These are phyloP conservation scores for Aureobasidium leucospermi DNA, from an alignment of 2,329 filamentous ascomycete species.

Conservation along the genomic window DNA sequence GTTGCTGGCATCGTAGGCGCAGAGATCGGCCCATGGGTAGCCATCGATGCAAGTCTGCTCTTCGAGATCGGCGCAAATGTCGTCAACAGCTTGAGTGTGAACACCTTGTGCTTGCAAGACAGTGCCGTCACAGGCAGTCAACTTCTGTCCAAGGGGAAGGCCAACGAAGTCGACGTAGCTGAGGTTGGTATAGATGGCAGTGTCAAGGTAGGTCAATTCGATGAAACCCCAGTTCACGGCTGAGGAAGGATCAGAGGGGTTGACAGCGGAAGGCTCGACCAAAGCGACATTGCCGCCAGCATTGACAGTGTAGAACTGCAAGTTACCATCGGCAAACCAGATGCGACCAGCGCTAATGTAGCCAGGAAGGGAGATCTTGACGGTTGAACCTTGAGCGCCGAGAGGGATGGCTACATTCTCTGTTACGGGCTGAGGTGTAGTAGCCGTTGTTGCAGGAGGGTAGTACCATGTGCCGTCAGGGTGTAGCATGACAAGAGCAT, in stretches of 20 bases:
- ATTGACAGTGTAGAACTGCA: constrained; percentile 38
- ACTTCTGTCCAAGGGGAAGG: constrained; percentile 45
- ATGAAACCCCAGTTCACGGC: constrained; percentile 37
- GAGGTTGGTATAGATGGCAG: constrained; percentile 36
- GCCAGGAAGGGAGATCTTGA: constrained; percentile 35
- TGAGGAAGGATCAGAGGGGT: constrained; percentile 33
- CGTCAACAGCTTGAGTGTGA: constrained; percentile 47
- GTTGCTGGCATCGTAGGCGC: constrained; percentile 34
- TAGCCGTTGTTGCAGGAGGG: constrained; percentile 31
- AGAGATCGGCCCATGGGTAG: constrained; percentile 55
- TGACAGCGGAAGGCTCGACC: constrained; percentile 43
- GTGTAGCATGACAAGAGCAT: constrained; percentile 38
- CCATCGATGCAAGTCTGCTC: constrained; percentile 50
- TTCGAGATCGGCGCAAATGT: constrained; percentile 47
- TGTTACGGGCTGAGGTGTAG: constrained; percentile 32
- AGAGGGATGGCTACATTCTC: constrained; percentile 39
- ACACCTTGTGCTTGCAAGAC: constrained; percentile 52
- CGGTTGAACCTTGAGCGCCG: constrained; percentile 30
- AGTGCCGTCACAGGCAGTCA: constrained; percentile 44
- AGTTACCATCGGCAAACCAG: constrained; percentile 39
- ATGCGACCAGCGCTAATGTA: constrained; percentile 37
- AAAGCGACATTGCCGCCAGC: constrained; percentile 28
- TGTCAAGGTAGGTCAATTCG: constrained; percentile 40
- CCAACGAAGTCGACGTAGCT: constrained; percentile 30
- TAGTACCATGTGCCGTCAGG: constrained; percentile 37